Evolutionary conservation across 768 basidiomycete genomes (phyloP).

Genomic region (Gymnopilus junonius): DNA sequence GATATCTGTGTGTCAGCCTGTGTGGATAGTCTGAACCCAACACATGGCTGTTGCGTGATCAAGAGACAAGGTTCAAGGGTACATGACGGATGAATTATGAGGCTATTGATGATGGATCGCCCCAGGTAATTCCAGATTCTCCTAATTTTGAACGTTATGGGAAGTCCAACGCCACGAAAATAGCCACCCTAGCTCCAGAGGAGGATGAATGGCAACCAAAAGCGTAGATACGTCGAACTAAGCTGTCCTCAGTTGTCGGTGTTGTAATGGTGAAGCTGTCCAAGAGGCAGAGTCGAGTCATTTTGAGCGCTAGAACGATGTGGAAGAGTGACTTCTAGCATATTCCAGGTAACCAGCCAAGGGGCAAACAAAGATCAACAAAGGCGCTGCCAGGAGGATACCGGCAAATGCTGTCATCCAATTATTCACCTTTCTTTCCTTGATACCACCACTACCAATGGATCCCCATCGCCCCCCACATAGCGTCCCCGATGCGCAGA

Average conservation of each 20-base stretch:
- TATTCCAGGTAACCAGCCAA: constrained; percentile 13
- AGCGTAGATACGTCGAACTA: background rate
- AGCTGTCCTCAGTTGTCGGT: background rate
- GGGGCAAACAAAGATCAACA: constrained; percentile 21
- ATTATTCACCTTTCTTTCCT: constrained; percentile 21
- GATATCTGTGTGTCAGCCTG: background rate
- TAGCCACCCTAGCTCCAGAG: background rate
- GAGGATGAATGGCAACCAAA: background rate
- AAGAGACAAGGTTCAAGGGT: background rate
- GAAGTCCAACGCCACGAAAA: background rate
- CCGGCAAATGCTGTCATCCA: constrained; percentile 8
- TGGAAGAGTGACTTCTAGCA: constrained; percentile 20
- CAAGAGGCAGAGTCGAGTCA: background rate
- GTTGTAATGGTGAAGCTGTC: background rate
- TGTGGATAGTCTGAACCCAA: background rate
- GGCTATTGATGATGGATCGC: background rate
- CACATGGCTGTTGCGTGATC: background rate
- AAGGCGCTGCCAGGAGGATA: constrained; percentile 3
- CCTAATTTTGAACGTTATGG: background rate
- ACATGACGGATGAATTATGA: background rate
- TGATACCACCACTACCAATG: constrained; percentile 20
- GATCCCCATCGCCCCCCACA: constrained; percentile 5
- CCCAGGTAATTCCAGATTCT: background rate
- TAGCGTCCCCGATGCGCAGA: constrained; percentile 26
- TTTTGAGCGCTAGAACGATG: constrained; percentile 1